A percentile compares a stretch with the other conserved stretches of the same genome.
Evolutionary conservation across 2,329 filamentous ascomycete species (phyloP).

Genomic region (Penicillium vulpinum): DNA sequence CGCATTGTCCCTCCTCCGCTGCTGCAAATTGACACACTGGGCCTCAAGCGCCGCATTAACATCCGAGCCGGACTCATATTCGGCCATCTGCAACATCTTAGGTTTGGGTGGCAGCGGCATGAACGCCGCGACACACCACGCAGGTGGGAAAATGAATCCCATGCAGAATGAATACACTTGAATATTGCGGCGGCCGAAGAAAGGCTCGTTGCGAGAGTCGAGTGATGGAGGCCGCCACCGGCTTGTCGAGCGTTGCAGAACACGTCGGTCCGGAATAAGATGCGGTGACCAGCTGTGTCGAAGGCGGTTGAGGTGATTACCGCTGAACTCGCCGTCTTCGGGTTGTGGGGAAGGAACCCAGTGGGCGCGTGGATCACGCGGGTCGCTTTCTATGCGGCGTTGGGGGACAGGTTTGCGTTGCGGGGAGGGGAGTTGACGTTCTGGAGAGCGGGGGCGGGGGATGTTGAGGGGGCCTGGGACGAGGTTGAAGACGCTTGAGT

Average conservation of each 20-base stretch:
- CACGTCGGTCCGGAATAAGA: slow-evolving; percentile 63
- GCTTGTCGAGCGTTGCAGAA: slow-evolving; percentile 54
- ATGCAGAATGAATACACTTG: slow-evolving; percentile 74
- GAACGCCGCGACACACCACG: slow-evolving; percentile 77
- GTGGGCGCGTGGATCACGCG: slow-evolving; percentile 46
- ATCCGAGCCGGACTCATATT: slow-evolving; percentile 34
- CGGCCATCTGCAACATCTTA: slow-evolving; percentile 51
- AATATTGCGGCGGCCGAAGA: slow-evolving; percentile 67
- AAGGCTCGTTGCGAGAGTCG: slow-evolving; percentile 62
- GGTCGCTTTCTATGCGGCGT: slow-evolving; percentile 32
- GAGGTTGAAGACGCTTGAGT: slow-evolving; percentile 33
- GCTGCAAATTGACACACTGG: slow-evolving; percentile 47
- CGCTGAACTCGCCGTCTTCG: slow-evolving; percentile 18
- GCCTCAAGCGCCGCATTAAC: slow-evolving; percentile 48
- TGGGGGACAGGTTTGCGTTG: slow-evolving; percentile 11
- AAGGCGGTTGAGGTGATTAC: slow-evolving; percentile 46
- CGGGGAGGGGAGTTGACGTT: slow-evolving; percentile 7
- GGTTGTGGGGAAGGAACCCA: slow-evolving; percentile 39
- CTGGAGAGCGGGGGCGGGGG: slow-evolving; percentile 18
- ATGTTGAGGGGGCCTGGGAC: slow-evolving; percentile 34
- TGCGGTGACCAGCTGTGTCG: slow-evolving; percentile 73
- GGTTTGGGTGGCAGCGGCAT: slow-evolving; percentile 68
- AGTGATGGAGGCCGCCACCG: slow-evolving; percentile 74
- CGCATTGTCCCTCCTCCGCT: slow-evolving; percentile 58
- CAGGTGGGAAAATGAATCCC: slow-evolving; percentile 76